Evolutionary conservation across 805 yeast genomes (phyloP), one percentile per base, ranked within the genome.

Genomic region (Wickerhamiella domercqiae): DNA sequence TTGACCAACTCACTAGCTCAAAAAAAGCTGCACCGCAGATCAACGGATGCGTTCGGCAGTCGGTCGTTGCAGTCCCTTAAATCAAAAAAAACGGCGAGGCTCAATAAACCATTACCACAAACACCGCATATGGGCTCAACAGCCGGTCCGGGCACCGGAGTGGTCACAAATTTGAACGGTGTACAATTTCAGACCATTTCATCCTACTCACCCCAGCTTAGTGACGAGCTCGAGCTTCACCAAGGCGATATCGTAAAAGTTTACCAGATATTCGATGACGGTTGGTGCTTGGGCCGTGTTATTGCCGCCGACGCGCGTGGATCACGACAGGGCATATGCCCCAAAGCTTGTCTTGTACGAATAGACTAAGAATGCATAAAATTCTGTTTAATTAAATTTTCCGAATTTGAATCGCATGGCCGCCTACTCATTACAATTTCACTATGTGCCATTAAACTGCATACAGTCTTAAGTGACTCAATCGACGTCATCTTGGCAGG

Each of bases 241-340:
- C 76, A 74, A 42, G 73, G 72, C 45, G 95, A 86, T 54, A 50
- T 79, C 34, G 66, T 86, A 40, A 75, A 79, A 48, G 63, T 86
- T 17, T 60, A 80, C 41, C 83, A 81, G 55, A 73, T 71, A 51
- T 82, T 93, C 9, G 86, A 78, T 36, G 96, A 86, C 56, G 94
- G 87, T 40, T 86, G 96, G 96, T 86, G 96, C 87, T 15, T 30
- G 7, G 33, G 33, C 7, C 33, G 33, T 21, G 16, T 13, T 13
- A 30, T 16, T 16, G 33, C 13, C 5, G n/a, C 7, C 5, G 33
- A 16, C n/a, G 26, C 11, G 11, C 26, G 26, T 13, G 7, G 19
- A 7, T 20, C 16, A 30, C 18, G 11, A 6, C 33, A 30, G 21
- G 33, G 33, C 5, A 30, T 30, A 6, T 30, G 33, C n/a, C 33